Percentiles rank a stretch among this genome's conserved stretches.
phyloP scores from a whole-genome alignment of 2,329 filamentous ascomycete species.

The Colletotrichum lupini region DNA sequence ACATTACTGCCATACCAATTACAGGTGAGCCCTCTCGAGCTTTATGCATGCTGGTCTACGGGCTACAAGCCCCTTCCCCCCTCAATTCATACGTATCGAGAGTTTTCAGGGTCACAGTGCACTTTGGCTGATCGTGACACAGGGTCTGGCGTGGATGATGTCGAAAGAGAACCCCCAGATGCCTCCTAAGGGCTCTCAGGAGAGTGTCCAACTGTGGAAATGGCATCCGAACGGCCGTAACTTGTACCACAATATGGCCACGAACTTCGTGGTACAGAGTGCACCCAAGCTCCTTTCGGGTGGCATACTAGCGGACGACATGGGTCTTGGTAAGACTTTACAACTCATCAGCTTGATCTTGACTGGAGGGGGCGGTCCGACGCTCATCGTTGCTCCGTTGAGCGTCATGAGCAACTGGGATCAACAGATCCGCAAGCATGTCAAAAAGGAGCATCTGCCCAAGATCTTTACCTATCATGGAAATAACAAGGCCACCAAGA shows the following conservation, averaged over 20 bases:
- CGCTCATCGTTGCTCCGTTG: slow-evolving; percentile 84
- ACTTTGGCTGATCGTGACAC: slow-evolving; percentile 36
- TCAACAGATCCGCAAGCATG: slow-evolving; percentile 80
- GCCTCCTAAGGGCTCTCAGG: slow-evolving; percentile 66
- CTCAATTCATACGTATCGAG: too few relatives aligned
- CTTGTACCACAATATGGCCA: slow-evolving; percentile 75
- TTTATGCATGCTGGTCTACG: neutral
- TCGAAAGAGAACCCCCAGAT: slow-evolving; percentile 78
- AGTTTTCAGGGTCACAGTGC: neutral
- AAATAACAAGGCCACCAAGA: slow-evolving; percentile 62
- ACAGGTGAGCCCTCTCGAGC: slow-evolving; percentile 51
- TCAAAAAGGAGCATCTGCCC: slow-evolving; percentile 70
- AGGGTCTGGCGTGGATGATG: slow-evolving; percentile 86
- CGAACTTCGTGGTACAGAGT: slow-evolving; percentile 69
- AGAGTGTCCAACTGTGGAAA: slow-evolving; percentile 83
- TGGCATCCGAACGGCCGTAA: slow-evolving; percentile 50
- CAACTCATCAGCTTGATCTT: slow-evolving; percentile 86
- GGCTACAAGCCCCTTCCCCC: neutral
- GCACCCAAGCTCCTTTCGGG: slow-evolving; percentile 77
- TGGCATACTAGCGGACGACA: slow-evolving; percentile 90
- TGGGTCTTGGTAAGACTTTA: slow-evolving; percentile 91
- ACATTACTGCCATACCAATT: slow-evolving; percentile 83
- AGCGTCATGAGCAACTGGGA: slow-evolving; percentile 94
- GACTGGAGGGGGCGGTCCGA: slow-evolving; percentile 66
- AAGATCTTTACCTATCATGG: slow-evolving; percentile 82